Conservation (phyloP, 169 alveolate species). For the Plasmodium vinckei region DNA sequence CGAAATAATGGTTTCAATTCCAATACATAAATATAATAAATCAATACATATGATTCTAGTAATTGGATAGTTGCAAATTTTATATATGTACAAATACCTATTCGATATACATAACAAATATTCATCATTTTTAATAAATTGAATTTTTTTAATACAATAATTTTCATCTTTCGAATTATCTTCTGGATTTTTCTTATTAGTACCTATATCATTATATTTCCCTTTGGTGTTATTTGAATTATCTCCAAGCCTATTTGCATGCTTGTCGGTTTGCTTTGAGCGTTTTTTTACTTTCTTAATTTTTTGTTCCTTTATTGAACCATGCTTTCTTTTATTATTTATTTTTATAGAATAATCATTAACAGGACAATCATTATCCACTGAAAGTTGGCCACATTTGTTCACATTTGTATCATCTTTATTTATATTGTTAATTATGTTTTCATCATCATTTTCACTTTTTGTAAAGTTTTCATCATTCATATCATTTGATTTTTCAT, state of each 20-base stretch:
- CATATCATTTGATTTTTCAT: not conserved
- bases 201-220: conserved; percentile 34
- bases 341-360: conserved; percentile 5
- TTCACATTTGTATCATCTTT: not conserved
- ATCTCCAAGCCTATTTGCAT: conserved; percentile 5
- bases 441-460: conserved; percentile 14
- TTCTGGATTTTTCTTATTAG: conserved; percentile 18
- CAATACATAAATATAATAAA: conserved; percentile 55
- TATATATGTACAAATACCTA: conserved; percentile 53
- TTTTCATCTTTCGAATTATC: conserved; percentile 55
- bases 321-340: conserved; percentile 23
- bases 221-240: conserved; percentile 16
- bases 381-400: not conserved
- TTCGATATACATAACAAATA: conserved; percentile 51
- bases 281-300: conserved; percentile 37
- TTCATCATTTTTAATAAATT: conserved; percentile 59
- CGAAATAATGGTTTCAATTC: conserved; percentile 66
- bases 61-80: conserved; percentile 47
- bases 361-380: conserved; percentile 3
- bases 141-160: conserved; percentile 46
- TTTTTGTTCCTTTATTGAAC: conserved; percentile 18
- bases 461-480: not conserved
- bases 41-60: conserved; percentile 42
- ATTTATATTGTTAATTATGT: not conserved
- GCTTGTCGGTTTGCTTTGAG: conserved; percentile 2